Base-by-base conservation (phyloP, 2,329 filamentous ascomycete genomes). In the Leptographium radiaticola region DNA sequence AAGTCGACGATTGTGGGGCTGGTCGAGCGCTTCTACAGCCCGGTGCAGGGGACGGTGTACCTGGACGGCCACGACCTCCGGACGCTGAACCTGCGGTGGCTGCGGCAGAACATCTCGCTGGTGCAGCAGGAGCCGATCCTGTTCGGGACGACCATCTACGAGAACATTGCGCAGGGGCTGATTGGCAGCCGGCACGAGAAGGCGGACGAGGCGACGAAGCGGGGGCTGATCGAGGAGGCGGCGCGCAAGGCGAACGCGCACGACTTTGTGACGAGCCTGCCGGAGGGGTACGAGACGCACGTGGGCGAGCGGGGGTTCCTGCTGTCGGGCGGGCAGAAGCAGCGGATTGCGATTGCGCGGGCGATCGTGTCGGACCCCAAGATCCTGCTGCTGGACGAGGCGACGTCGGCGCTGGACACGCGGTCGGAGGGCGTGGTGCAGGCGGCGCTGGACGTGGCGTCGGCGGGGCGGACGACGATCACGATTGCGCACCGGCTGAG, bases 281-380 rank as follows among this genome's bases (percentile, higher is more conserved):
- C 93, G 0, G 86, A 97, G 60, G 86, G 87, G 2, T 97, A 97
- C 62, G 80, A 95, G 59, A 97, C 93, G 0, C 84, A 94, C 59
- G 91, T 97, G n/a, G 93, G 93, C 54, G 89, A 97, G 68, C 84
- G 90, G 58, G 93, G 93, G 11, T 95, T 95, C 65, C 71, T 96
- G 52, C 76, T 98, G 10, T 95, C 88, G 53, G 93, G 93, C 66
- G 93, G 93, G 39, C 93, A 98, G 69, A 95, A 96, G 68, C 93
- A 97, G 69, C 87, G 93, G 61, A 94, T 97, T 64, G 90, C 91
- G 13, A 96, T 97, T 67, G 89, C 91, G 9, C 79, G 89, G 63
- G 90, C 90, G 42, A 80, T 96, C 54, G 88, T 96, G 34, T 91
- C 86, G 18, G 87, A 96, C 62, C 91, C 91, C 0, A 94, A 90